phyloP scores from a whole-genome alignment of 1,284 basidiomycete genomes.

The Schizophyllum commune region DNA sequence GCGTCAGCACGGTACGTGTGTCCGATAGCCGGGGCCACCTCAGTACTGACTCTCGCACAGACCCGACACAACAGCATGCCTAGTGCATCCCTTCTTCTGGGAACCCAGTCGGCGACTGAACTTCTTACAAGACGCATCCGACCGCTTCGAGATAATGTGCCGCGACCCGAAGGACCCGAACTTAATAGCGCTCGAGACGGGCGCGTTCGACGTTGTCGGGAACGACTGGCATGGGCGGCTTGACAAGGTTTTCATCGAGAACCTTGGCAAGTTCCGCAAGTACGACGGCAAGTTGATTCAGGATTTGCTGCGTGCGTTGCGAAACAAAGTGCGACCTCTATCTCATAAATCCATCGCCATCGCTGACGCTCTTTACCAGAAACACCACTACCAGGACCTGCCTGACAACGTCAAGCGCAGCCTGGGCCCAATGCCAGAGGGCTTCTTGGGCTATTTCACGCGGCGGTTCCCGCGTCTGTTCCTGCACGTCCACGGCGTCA shows the following conservation, averaged over 20 bases:
- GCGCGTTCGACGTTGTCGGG: slow-evolving; percentile 65
- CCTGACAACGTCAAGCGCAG: slow-evolving; percentile 85
- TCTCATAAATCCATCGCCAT: too few species aligned
- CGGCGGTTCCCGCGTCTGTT: slow-evolving; percentile 86
- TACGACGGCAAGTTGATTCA: slow-evolving; percentile 90
- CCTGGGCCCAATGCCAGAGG: slow-evolving; percentile 85
- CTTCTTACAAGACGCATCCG: slow-evolving; percentile 95
- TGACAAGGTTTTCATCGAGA: slow-evolving; percentile 88
- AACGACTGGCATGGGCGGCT: slow-evolving; percentile 84
- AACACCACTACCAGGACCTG: slow-evolving; percentile 97
- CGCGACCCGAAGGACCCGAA: slow-evolving; percentile 80
- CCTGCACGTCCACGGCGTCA: slow-evolving; percentile 84
- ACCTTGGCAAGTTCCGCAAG: slow-evolving; percentile 93
- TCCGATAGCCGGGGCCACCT: slow-evolving; percentile 2
- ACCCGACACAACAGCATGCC: slow-evolving; percentile 80
- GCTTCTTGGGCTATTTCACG: slow-evolving; percentile 91
- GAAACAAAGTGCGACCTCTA: slow-evolving; percentile 95
- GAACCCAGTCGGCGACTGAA: slow-evolving; percentile 76
- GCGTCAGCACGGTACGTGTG: slow-evolving; percentile 58
- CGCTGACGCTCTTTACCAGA: slow-evolving; percentile 44
- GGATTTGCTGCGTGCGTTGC: slow-evolving; percentile 85
- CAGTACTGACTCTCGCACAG: slow-evolving; percentile 32
- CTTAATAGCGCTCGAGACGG: slow-evolving; percentile 70
- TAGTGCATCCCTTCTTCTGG: slow-evolving; percentile 98
- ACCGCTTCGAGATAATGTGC: slow-evolving; percentile 97